A percentile compares a stretch with the other conserved stretches of the same genome.
Evolutionary conservation across 176 grass and related monocot genomes (phyloP).

Genomic region (Raddia distichophylla): DNA sequence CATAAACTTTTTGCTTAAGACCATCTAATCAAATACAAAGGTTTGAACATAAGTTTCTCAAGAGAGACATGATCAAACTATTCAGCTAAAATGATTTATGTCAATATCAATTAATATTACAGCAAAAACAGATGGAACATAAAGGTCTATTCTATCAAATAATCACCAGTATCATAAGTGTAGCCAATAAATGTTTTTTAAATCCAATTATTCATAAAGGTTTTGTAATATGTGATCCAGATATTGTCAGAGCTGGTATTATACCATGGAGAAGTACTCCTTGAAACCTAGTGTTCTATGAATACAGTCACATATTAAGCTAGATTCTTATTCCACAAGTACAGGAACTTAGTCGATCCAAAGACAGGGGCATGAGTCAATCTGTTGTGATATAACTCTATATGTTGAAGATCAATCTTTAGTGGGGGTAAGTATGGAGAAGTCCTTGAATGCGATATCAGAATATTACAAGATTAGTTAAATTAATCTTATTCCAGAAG

Average conservation of each 20-base stretch:
- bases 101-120: background rate
- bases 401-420: constrained; percentile 21
- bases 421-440: background rate
- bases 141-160: constrained; percentile 1
- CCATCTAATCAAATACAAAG: background rate
- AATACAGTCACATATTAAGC: background rate
- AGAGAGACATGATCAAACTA: background rate
- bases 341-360: constrained; percentile 17
- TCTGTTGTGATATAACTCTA: background rate
- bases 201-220: background rate
- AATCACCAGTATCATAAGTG: background rate
- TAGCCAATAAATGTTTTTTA: background rate
- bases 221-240: constrained; percentile 19
- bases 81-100: background rate
- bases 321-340: constrained; percentile 11
- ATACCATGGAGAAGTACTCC: background rate
- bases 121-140: background rate
- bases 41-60: background rate
- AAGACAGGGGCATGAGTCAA: constrained; percentile 2
- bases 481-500: background rate
- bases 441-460: background rate
- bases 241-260: background rate
- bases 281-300: constrained; percentile 9
- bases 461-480: constrained; percentile 31
- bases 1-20: background rate